Base-by-base conservation (phyloP, 805 yeast genomes). In the Peterozyma xylosa region DNA sequence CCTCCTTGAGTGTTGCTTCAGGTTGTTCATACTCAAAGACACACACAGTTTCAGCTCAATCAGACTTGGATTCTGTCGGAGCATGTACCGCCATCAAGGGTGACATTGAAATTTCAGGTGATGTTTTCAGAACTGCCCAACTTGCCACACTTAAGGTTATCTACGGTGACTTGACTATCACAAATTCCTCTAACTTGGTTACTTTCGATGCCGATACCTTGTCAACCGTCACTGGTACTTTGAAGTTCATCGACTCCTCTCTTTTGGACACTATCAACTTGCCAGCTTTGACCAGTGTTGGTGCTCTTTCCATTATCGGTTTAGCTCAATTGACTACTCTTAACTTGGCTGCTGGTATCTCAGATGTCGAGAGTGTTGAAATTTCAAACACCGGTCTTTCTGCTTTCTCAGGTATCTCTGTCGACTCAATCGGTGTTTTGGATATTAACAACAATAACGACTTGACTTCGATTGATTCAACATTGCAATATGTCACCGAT, bases 401-500 rank as follows among this genome's bases (percentile, higher is more conserved):
- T 58, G 67, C 82, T 41, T 75, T 86, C 58, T 76, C 74, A 45
- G 93, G 93, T 66, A 72, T 84, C 58, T 63, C 64, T 53, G 67
- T 74, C 51, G 55, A 63, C 39, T 52, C 61, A 48, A 72, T 71
- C 42, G 70, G 68, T 48, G 76, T 74, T 42, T 82, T 82, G 70
- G 73, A 91, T 73, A 77, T 93, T 59, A 90, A 89, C 89, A 93
- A 93, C 84, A 93, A 93, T 80, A 70, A 65, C 53, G 76, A 82
- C 63, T 78, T 93, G 65, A 78, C 73, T 54, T 65, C 86, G 48
- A 76, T 85, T 55, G 76, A 83, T 62, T 80, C 91, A 42, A 78
- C 78, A 50, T 76, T 91, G 62, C 67, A 80, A 65, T 67, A 84
- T 48, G 93, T 89, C 51, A 76, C 91, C 49, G 78, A 78, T 62